Base-by-base conservation (phyloP, 371 early-diverging fungal genomes). In the Umbelopsis sp. region DNA sequence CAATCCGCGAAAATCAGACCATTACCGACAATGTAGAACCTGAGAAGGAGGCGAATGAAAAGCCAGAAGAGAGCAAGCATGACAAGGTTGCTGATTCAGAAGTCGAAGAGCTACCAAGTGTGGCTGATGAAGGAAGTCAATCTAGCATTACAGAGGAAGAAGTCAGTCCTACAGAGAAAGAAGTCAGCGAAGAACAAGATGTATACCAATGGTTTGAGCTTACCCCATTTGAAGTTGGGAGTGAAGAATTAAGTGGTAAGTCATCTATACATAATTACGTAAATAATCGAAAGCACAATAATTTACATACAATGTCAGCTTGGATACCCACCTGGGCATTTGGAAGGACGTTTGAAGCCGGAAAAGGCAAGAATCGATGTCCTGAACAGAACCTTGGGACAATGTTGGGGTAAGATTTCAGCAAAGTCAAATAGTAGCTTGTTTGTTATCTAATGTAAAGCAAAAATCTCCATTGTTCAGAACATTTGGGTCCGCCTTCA, bases 201-300 rank as follows among this genome's bases (percentile, higher is more conserved):
- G 76, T 78, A 63, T 92, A 88, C 67, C 91, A 89, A 63, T 93
- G 94, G 94, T 92, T 91, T 70, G 94, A 93, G 65, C 83, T 92
- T 70, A 90, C 86, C 2, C 93, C 94, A 3, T 91, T 86, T 69
- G 91, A 93, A 68, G 80, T 92, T 70, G 94, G 94, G 22, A 86
- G 88, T 66, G 89, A 88, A 41, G 94, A 93, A 67, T 80, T 90
- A 8, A 79, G 79, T 67, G 90, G 90, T 89, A 78, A 68, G 73
- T 52, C 1, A 1, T 65, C 63, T 35, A 46, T 63, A 45, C 3
- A 38, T 32, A 52, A 35, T 57, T 62, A 22, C 20, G 16, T 70
- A 29, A 16, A 18, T 4, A n/a, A 7, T 16, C 24, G 10, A 12
- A 35, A 1, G 12, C 35, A 57, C 3, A 18, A 18, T 35, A 11